Conservation (phyloP, 345 rosid species). For the Populus ilicifolia region DNA sequence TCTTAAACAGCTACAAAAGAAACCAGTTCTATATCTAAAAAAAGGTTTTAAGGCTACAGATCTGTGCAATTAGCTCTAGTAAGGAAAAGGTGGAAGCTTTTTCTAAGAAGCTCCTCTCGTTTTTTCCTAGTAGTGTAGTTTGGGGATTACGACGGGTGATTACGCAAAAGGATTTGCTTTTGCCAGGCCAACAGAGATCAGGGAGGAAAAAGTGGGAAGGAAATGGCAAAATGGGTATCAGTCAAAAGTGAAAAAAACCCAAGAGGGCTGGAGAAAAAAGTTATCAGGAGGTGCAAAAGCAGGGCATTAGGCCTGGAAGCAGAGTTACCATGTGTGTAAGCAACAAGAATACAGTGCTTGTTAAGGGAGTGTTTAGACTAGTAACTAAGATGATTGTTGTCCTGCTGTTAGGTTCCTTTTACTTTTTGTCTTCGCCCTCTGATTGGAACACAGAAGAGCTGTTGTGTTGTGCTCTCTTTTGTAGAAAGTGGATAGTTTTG, state of each 20-base stretch:
- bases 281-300: neutral
- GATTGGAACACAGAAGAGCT: neutral
- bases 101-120: constrained; percentile 1
- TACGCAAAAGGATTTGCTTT: constrained; percentile 14
- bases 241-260: neutral
- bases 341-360: neutral
- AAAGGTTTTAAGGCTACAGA: constrained; percentile 19
- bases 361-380: neutral
- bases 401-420: neutral
- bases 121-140: neutral
- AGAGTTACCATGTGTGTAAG: neutral
- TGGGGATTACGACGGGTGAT: constrained; percentile 12
- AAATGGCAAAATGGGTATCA: constrained; percentile 1
- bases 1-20: neutral
- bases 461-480: neutral
- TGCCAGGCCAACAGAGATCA: neutral
- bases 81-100: constrained; percentile 18
- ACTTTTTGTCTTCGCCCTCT: neutral
- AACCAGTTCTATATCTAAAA: constrained; percentile 4
- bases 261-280: neutral
- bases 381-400: neutral
- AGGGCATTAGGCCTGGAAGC: neutral
- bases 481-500: neutral
- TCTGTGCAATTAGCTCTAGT: constrained; percentile 12
- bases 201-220: neutral